A percentile compares a stretch with the other conserved stretches of the same genome.
phyloP scores from a whole-genome alignment of 1,284 basidiomycete species.

The Trametes pubescens region DNA sequence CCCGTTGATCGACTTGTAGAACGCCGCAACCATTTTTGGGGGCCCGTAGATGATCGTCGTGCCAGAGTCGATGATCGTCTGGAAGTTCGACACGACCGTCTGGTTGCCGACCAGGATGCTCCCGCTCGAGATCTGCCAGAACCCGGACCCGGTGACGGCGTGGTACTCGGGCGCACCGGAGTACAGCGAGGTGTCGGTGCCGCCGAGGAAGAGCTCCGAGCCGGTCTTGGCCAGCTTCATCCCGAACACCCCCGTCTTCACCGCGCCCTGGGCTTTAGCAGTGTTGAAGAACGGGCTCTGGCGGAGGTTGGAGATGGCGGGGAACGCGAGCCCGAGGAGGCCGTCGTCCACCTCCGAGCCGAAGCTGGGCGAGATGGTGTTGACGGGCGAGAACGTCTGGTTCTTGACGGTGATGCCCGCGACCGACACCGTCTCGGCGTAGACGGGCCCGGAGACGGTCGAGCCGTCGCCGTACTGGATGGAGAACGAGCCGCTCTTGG shows the following conservation, averaged over 20 bases:
- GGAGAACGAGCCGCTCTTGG: conserved; percentile 41
- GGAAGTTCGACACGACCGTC: conserved; percentile 30
- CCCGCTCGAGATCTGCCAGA: conserved; percentile 39
- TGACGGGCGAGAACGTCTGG: conserved; percentile 38
- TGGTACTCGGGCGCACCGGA: conserved; percentile 50
- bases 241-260: conserved; percentile 43
- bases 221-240: conserved; percentile 56
- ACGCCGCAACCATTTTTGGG: conserved; percentile 47
- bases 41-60: conserved; percentile 63
- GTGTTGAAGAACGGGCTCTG: conserved; percentile 32
- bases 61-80: conserved; percentile 52
- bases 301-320: conserved; percentile 31
- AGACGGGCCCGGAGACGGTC: conserved; percentile 51
- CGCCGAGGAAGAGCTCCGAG: conserved; percentile 61
- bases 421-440: conserved; percentile 50
- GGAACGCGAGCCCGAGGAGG: conserved; percentile 41
- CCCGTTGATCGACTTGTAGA: conserved; percentile 55
- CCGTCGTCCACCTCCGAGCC: conserved; percentile 36
- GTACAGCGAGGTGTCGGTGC: conserved; percentile 48
- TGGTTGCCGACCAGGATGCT: conserved; percentile 34
- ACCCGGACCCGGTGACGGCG: conserved; percentile 38
- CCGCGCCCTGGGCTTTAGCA: conserved; percentile 24
- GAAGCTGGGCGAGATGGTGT: conserved; percentile 35
- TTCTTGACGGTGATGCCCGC: conserved; percentile 33
- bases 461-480: conserved; percentile 58